Evolutionary conservation across 1,139 yeast genomes (phyloP).

Genomic region (Casaregolazyma suthepensis): DNA sequence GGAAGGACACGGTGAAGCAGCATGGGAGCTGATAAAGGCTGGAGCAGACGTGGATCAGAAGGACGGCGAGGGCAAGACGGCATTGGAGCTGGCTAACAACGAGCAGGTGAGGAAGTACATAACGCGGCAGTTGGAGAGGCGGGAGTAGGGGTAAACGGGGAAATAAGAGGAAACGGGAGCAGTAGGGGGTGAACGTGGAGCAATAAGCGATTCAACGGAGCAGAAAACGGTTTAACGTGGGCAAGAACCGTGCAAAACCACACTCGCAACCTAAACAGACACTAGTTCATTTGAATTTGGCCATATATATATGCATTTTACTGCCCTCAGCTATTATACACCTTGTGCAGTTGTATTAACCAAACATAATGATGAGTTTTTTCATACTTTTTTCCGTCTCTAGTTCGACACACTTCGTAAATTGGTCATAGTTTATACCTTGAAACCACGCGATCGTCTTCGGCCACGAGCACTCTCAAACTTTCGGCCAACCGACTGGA

Average conservation of each 20-base stretch:
- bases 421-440: constrained; percentile 60
- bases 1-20: constrained; percentile 84
- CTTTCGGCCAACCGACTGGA: constrained; percentile 96
- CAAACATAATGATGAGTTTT: neutral
- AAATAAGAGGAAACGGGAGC: too few relatives aligned
- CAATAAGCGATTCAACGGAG: neutral
- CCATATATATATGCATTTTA: neutral
- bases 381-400: neutral
- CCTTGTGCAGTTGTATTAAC: neutral
- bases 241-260: neutral
- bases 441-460: constrained; percentile 99
- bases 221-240: neutral
- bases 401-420: neutral
- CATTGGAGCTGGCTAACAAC: constrained; percentile 58
- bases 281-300: neutral
- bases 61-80: constrained; percentile 50
- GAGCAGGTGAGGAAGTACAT: constrained; percentile 45
- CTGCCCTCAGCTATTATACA: neutral
- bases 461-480: constrained; percentile 99
- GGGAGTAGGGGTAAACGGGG: too few relatives aligned
- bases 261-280: neutral
- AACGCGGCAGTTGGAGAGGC: neutral
- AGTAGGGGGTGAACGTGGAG: neutral
- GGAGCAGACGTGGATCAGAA: constrained; percentile 58
- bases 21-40: constrained; percentile 48